phyloP scores from a whole-genome alignment of 2,329 filamentous ascomycete genomes.

The Colletotrichum tropicale region DNA sequence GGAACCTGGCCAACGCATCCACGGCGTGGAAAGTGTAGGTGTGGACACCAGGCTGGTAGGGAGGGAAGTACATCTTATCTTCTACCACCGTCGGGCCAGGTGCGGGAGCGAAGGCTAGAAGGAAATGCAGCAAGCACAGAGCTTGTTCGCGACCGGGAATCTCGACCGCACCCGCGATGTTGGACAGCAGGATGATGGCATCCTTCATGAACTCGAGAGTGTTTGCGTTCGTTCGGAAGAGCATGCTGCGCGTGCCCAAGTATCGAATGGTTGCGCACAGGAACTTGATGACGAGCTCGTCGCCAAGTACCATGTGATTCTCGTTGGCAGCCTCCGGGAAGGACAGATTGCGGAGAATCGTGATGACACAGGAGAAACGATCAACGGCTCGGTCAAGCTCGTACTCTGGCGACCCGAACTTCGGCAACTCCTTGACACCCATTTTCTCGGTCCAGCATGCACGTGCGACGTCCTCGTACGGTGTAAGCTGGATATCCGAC shows the following conservation, averaged over 20 bases:
- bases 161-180: conserved; percentile 80
- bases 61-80: conserved; percentile 71
- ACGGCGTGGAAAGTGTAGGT: conserved; percentile 89
- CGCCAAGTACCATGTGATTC: conserved; percentile 78
- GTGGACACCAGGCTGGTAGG: conserved; percentile 82
- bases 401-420: conserved; percentile 78
- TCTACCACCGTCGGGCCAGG: conserved; percentile 67
- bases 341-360: conserved; percentile 90
- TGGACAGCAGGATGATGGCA: conserved; percentile 85
- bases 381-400: conserved; percentile 87
- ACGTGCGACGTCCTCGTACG: conserved; percentile 88
- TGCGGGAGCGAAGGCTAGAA: conserved; percentile 86
- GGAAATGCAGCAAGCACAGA: conserved; percentile 82
- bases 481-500: conserved; percentile 80
- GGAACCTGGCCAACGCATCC: conserved; percentile 87
- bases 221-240: conserved; percentile 81
- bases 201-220: conserved; percentile 98
- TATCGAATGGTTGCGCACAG: conserved; percentile 84
- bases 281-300: conserved; percentile 80
- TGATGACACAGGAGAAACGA: conserved; percentile 86
- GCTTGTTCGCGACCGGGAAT: conserved; percentile 88
- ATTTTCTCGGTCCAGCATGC: conserved; percentile 78
- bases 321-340: conserved; percentile 61
- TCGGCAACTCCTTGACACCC: conserved; percentile 72
- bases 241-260: conserved; percentile 85